Evolutionary conservation across 2,329 filamentous ascomycete genomes (phyloP), one percentile per base, ranked within the genome.

Genomic region (Penicillium sp.): DNA sequence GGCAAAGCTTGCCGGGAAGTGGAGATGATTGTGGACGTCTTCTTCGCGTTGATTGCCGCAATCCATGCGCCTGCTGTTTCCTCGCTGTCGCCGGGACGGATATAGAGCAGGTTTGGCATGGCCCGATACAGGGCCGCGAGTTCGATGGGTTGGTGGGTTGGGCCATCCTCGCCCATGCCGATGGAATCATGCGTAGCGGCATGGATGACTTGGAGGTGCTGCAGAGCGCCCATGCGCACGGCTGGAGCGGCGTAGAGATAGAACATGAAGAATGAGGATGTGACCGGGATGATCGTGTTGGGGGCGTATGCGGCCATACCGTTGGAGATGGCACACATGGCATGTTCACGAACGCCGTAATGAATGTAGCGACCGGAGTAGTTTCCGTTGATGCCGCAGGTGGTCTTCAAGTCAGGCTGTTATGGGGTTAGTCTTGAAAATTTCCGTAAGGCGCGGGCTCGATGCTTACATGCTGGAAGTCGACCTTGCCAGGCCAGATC

Each of bases 241-340:
- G 80, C 85, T 0, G 84, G 81, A 0, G 85, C 85, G 10, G 84
- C 84, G 58, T 77, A 78, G 74, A 83, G 73, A 64, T 87, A 87
- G 71, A 87, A 87, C 83, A 88, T 87, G 76, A 87, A 86, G 74
- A 87, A 88, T 4, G 79, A 81, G 0, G 82, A 82, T 0, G 85
- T 88, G 38, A 87, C 73, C 0, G 85, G 85, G 7, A 88, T 73
- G 63, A 87, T 81, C 0, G 84, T 85, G 25, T 79, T 81, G 38
- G 78, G 82, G 59, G 77, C 76, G 60, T 79, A 88, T 1, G 86
- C 86, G 0, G 86, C 85, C 4, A 88, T 72, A 3, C 86, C 86
- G 68, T 96, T 96, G 83, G 96, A 90, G 80, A 96, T 91, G 73
- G 90, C 90, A 2, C 79, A 79, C 86, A 88, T 88, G 56, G 84